These are phyloP conservation scores for Nothophoma quercina DNA, from an alignment of 2,329 filamentous ascomycete genomes.

Conservation along the genomic window DNA sequence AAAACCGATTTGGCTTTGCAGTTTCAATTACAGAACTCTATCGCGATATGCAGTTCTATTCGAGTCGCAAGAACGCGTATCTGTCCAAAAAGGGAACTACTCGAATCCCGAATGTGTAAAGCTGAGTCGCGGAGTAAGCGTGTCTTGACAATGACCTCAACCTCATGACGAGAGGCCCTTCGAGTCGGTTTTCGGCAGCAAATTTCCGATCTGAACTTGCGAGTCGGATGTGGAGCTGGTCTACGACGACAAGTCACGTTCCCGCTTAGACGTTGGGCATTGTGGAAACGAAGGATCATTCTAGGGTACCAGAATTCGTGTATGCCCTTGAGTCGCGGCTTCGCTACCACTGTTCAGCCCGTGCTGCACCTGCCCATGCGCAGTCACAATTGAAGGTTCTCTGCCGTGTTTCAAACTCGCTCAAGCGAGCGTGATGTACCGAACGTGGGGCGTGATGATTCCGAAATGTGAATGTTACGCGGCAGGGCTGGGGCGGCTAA, in stretches of 20 bases:
- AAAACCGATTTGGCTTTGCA: not conserved
- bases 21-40: not conserved
- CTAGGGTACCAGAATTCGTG: slow-evolving; percentile 7
- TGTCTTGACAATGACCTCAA: not conserved
- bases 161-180: not conserved
- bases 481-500: not conserved
- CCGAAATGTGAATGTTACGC: not conserved
- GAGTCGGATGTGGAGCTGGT: slow-evolving; percentile 3
- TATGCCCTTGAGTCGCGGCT: not conserved
- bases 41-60: not conserved
- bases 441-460: not conserved
- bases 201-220: not conserved
- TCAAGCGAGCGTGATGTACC: not conserved
- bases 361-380: slow-evolving; percentile 10
- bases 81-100: not conserved
- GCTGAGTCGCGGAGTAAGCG: not conserved
- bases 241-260: slow-evolving; percentile 2
- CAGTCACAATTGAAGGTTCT: slow-evolving; percentile 8
- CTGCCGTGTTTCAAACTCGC: slow-evolving; percentile 12
- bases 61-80: not conserved
- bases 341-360: slow-evolving; percentile 7
- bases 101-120: not conserved
- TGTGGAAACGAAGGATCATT: slow-evolving; percentile 9
- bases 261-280: slow-evolving; percentile 1
- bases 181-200: not conserved